Evolutionary conservation across 2,329 filamentous ascomycete species (phyloP).

Genomic region (Pleoardoris graminearum): DNA sequence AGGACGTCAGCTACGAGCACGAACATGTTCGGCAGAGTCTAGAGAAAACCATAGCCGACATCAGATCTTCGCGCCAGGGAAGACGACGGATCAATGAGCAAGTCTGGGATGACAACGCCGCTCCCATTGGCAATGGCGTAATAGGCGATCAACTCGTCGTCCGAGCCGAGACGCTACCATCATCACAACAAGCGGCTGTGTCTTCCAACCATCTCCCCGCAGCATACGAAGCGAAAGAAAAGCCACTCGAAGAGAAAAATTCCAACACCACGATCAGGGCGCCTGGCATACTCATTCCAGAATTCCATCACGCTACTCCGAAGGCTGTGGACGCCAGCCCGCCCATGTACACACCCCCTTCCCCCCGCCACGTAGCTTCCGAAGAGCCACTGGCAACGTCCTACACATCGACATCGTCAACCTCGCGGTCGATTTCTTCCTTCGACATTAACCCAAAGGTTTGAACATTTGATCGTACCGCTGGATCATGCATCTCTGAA

Average conservation of each 20-base stretch:
- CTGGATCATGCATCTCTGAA: too few species aligned
- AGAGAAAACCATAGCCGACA: conserved; percentile 26
- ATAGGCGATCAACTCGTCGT: conserved; percentile 19
- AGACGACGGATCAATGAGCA: conserved; percentile 27
- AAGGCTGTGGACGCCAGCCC: conserved; percentile 18
- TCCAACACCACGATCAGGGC: conserved; percentile 39
- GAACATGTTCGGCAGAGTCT: conserved; percentile 32
- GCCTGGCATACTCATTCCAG: conserved; percentile 27
- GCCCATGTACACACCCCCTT: background rate
- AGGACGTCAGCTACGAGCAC: conserved; percentile 25
- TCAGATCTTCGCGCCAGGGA: conserved; percentile 15
- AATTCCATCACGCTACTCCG: conserved; percentile 25
- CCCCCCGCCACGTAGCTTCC: background rate
- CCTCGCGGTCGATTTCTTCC: background rate
- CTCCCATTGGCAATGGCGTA: conserved; percentile 23
- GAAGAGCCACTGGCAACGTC: background rate
- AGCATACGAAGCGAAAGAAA: conserved; percentile 21
- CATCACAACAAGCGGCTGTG: conserved; percentile 9
- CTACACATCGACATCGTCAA: background rate
- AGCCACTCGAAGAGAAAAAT: conserved; percentile 34
- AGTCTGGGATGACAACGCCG: conserved; percentile 33
- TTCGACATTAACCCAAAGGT: background rate
- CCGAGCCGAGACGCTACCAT: conserved; percentile 11
- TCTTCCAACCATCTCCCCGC: conserved; percentile 15
- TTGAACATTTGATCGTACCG: background rate